phyloP scores from a whole-genome alignment of 768 basidiomycete genomes.

The Termitomyces sp. region DNA sequence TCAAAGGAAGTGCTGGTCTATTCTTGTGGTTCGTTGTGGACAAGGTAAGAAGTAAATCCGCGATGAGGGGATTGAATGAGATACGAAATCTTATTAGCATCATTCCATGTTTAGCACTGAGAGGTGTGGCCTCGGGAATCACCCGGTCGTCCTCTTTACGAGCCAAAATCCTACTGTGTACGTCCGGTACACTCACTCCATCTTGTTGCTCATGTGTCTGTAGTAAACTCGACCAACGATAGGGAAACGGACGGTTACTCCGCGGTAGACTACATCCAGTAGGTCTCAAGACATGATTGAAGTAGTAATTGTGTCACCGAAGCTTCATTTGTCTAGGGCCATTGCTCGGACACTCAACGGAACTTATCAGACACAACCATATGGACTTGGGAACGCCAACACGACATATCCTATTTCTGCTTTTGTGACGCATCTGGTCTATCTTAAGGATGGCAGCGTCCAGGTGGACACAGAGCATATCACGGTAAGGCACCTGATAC shows the following conservation, averaged over 20 bases:
- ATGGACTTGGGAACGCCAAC: conserved; percentile 55
- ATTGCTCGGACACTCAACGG: conserved; percentile 69
- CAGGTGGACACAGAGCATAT: conserved; percentile 57
- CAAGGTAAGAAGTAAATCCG: conserved; percentile 49
- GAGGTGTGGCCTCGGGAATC: conserved; percentile 74
- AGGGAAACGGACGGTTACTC: conserved; percentile 86
- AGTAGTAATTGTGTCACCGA: neutral
- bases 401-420: conserved; percentile 73
- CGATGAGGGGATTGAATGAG: neutral
- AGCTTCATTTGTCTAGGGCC: conserved; percentile 37
- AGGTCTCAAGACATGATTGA: conserved; percentile 12
- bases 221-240: conserved; percentile 88
- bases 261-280: conserved; percentile 83
- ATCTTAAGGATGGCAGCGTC: conserved; percentile 62
- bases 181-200: conserved; percentile 24
- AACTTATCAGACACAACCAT: conserved; percentile 46
- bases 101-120: conserved; percentile 86
- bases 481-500: conserved; percentile 43
- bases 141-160: conserved; percentile 67
- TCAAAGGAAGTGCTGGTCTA: conserved; percentile 74
- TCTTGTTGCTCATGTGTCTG: neutral
- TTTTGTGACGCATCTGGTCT: conserved; percentile 83
- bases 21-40: conserved; percentile 94
- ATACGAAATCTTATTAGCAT: conserved; percentile 31
- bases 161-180: conserved; percentile 84